Evolutionary conservation across 1,284 basidiomycete genomes (phyloP).

Genomic region (Trichosporon sp.): DNA sequence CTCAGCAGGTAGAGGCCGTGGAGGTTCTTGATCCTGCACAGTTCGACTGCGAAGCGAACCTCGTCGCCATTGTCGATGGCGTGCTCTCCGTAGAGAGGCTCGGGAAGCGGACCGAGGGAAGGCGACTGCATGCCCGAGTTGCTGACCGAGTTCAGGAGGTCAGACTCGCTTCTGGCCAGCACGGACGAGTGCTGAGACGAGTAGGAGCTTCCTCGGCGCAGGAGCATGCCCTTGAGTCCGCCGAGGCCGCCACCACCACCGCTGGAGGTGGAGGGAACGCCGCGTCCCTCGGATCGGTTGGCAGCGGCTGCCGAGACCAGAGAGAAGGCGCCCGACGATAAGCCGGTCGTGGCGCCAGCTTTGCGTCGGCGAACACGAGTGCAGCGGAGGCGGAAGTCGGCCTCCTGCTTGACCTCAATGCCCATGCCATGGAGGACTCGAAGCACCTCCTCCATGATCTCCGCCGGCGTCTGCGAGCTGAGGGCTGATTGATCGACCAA

Average conservation of each 20-base stretch:
- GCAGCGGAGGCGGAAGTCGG: constrained; percentile 80
- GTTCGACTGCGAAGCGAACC: constrained; percentile 85
- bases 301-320: constrained; percentile 66
- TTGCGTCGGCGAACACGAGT: constrained; percentile 66
- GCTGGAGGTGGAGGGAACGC: not conserved
- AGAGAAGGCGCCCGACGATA: constrained; percentile 29
- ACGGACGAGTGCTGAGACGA: constrained; percentile 51
- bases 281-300: constrained; percentile 54
- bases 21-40: constrained; percentile 78
- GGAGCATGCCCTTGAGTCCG: constrained; percentile 75
- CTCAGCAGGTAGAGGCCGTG: constrained; percentile 82
- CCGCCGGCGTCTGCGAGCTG: constrained; percentile 73
- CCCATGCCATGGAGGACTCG: constrained; percentile 82
- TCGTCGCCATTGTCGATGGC: constrained; percentile 80
- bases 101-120: constrained; percentile 30
- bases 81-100: constrained; percentile 70
- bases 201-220: constrained; percentile 80
- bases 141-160: constrained; percentile 41
- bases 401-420: constrained; percentile 78
- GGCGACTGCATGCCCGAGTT: constrained; percentile 35
- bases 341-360: constrained; percentile 46
- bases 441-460: constrained; percentile 79
- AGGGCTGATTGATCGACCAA: constrained; percentile 88
- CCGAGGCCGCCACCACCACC: constrained; percentile 50
- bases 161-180: constrained; percentile 29